Base-by-base conservation (phyloP, 164 flowering plant genomes). In the Annona squamosa region DNA sequence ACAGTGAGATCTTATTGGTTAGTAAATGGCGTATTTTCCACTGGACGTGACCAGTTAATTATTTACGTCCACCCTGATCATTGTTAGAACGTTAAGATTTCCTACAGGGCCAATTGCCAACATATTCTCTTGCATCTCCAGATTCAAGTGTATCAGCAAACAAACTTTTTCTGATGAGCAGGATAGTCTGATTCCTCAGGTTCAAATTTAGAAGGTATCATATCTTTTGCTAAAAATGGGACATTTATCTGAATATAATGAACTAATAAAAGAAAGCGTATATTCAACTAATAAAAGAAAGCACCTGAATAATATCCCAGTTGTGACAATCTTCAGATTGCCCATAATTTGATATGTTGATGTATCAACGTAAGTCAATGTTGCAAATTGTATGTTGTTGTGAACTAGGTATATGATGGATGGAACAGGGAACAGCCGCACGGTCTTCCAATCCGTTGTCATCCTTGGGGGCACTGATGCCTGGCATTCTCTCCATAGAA, bases 321-420 rank as follows among this genome's bases (percentile, higher is more conserved):
- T 94, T 1, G 99, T 90, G 47, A 94, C 90, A 76, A 94, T 94
- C 87, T 94, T 94, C 77, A 94, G 81, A 82, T 92, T 94, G 5
- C 98, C 98, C 99, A 95, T 91, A 69, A 92, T 92, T 81, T 95
- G 99, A 83, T 95, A 92, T 2, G 98, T 92, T 74, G 99, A 95
- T 48, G 99, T 90, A 81, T 95, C 99, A 77, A 92, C 92, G 79
- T 88, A 95, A 26, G 89, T 91, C 68, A 92, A 84, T 41, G 99
- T 95, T 70, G 97, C 98, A 81, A 95, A 95, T 70, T 95, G 99
- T 71, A 95, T 92, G 83, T 95, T 95, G 79, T 95, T 95, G 81
- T 95, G 99, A 68, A 93, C 78, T 10, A 95, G 84, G 78, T 95
- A 95, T 79, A 95, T 93, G 76, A 95, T 73, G 6, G 98, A 93